Evolutionary conservation across 495 filamentous ascomycete genomes (phyloP).

Genomic region (Hypoxylon trugodes): DNA sequence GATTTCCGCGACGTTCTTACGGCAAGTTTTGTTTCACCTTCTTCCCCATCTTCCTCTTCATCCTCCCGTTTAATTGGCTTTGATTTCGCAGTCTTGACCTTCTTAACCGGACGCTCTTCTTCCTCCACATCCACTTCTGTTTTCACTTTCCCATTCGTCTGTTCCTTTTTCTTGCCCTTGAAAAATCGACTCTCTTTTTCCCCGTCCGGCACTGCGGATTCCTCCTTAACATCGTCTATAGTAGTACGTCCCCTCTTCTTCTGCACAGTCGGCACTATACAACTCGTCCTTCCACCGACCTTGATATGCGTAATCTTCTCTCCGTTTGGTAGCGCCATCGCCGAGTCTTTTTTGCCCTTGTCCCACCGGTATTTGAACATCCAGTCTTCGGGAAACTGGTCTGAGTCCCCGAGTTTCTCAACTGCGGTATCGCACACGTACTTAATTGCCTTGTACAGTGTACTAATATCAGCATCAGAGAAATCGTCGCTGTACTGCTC

Average conservation of each 20-base stretch:
- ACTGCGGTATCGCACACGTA: slow-evolving; percentile 82
- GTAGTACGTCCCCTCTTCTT: slow-evolving; percentile 68
- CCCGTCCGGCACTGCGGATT: slow-evolving; percentile 34
- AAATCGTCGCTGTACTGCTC: slow-evolving; percentile 92
- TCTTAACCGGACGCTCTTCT: slow-evolving; percentile 41
- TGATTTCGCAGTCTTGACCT: slow-evolving; percentile 19
- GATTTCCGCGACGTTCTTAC: neutral
- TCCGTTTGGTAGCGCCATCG: slow-evolving; percentile 76
- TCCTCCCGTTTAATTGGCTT: slow-evolving; percentile 28
- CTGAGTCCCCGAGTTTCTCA: slow-evolving; percentile 80
- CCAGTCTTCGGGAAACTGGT: slow-evolving; percentile 88
- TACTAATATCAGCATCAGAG: slow-evolving; percentile 71
- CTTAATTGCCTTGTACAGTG: slow-evolving; percentile 75
- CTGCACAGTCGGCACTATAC: slow-evolving; percentile 83
- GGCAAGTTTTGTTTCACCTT: neutral
- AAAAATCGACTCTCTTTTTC: slow-evolving; percentile 39
- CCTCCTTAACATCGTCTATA: slow-evolving; percentile 46
- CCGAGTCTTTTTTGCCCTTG: slow-evolving; percentile 81
- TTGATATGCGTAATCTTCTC: slow-evolving; percentile 83
- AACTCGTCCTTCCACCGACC: slow-evolving; percentile 89
- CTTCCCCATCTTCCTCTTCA: neutral
- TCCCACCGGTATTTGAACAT: slow-evolving; percentile 91
- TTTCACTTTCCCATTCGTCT: slow-evolving; percentile 27
- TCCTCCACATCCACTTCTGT: slow-evolving; percentile 13
- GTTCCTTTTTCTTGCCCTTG: slow-evolving; percentile 31